Evolutionary conservation across 1,284 basidiomycete species (phyloP).

Genomic region (Nidula niveotomentosa): DNA sequence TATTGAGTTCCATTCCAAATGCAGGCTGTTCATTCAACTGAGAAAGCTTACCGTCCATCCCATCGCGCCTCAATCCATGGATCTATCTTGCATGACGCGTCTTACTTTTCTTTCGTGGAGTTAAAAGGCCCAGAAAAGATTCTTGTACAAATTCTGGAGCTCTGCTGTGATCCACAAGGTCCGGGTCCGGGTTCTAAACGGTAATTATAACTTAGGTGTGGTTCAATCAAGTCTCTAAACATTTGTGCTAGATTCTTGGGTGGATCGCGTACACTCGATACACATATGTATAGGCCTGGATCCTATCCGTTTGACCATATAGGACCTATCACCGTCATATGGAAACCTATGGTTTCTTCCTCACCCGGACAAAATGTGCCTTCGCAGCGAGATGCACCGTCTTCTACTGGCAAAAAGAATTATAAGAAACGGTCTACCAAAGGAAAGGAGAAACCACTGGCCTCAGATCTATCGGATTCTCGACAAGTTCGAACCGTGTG

Average conservation of each 20-base stretch:
- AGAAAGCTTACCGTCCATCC: conserved; percentile 88
- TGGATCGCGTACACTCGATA: conserved; percentile 60
- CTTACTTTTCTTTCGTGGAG: conserved; percentile 79
- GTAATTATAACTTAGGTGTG: conserved; percentile 29
- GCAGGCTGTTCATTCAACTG: conserved; percentile 78
- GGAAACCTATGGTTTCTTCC: conserved; percentile 45
- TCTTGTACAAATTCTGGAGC: conserved; percentile 52
- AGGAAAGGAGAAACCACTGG: conserved; percentile 14
- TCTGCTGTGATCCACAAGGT: conserved; percentile 64
- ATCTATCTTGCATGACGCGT: conserved; percentile 85
- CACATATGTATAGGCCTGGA: conserved; percentile 60
- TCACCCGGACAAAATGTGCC: not conserved
- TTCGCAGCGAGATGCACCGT: no score
- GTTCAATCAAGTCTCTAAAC: not conserved
- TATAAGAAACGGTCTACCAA: conserved; percentile 4
- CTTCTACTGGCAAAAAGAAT: not conserved
- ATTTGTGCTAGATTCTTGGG: conserved; percentile 42
- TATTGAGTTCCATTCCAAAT: not conserved
- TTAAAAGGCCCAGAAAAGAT: conserved; percentile 60
- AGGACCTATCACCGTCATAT: conserved; percentile 72
- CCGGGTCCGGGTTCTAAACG: conserved; percentile 55
- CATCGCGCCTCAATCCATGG: conserved; percentile 84
- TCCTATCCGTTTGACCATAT: conserved; percentile 72
- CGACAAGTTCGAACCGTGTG: conserved; percentile 53
- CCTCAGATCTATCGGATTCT: conserved; percentile 3